Percentiles rank a stretch among this genome's conserved stretches.
phyloP scores from a whole-genome alignment of 2,329 filamentous ascomycete species.

The Ceratocystis diversiconidia region DNA sequence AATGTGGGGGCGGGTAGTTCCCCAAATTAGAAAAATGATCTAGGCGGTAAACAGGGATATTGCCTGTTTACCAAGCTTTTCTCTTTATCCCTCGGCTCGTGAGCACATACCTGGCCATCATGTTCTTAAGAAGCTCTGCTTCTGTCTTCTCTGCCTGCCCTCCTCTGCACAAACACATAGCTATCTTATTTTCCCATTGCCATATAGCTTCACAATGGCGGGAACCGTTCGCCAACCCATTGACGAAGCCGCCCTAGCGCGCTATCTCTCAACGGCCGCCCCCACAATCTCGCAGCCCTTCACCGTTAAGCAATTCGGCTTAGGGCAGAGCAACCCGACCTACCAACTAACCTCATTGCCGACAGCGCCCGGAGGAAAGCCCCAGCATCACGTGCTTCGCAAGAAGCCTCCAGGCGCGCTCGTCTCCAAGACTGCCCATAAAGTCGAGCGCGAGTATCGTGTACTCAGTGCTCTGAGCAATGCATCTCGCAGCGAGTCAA shows the following conservation, averaged over 20 bases:
- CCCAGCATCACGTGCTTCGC: slow-evolving; percentile 69
- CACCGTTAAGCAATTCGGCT: slow-evolving; percentile 57
- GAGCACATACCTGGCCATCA: background rate
- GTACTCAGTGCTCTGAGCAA: slow-evolving; percentile 67
- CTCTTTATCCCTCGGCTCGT: background rate
- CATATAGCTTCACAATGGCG: slow-evolving; percentile 45
- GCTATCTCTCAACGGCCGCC: slow-evolving; percentile 42
- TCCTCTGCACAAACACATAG: no score
- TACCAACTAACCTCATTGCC: slow-evolving; percentile 62
- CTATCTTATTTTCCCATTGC: background rate
- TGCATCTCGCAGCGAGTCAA: background rate
- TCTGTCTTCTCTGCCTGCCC: no score
- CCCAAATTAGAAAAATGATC: background rate
- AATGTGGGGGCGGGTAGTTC: background rate
- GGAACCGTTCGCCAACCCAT: slow-evolving; percentile 83
- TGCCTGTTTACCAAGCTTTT: background rate
- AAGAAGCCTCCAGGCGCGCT: slow-evolving; percentile 97
- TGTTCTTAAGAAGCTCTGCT: no score
- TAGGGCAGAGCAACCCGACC: slow-evolving; percentile 93
- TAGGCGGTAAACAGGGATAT: background rate
- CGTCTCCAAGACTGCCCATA: slow-evolving; percentile 84
- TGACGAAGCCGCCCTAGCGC: slow-evolving; percentile 63
- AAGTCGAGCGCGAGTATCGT: slow-evolving; percentile 89
- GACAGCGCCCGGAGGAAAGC: slow-evolving; percentile 31
- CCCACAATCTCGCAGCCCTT: background rate